Conservation (phyloP, 768 basidiomycete genomes). For the Suillus decipiens region DNA sequence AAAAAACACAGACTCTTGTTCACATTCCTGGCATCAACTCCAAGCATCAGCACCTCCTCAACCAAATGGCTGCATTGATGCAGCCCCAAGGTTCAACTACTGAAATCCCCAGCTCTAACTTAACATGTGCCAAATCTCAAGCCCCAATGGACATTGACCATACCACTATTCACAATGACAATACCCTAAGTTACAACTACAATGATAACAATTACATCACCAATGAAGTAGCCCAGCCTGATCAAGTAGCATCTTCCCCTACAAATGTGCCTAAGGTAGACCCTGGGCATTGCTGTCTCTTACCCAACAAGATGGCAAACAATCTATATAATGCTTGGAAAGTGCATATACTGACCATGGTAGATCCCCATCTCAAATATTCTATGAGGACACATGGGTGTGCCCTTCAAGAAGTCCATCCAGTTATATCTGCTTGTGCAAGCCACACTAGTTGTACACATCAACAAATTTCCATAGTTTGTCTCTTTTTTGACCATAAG, state of each 20-base stretch:
- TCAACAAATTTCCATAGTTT: not conserved
- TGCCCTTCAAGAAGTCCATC: not conserved
- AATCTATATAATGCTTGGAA: not conserved
- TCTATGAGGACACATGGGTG: not conserved
- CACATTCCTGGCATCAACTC: constrained; percentile 1
- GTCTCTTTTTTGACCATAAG: constrained; percentile 9
- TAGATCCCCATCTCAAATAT: not conserved
- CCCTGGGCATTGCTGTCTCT: not conserved
- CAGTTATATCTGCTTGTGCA: constrained; percentile 5
- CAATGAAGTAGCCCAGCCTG: not conserved
- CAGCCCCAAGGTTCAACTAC: no score
- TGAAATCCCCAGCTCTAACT: not conserved
- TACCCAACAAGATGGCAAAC: not conserved
- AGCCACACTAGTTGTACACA: not conserved
- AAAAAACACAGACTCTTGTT: no score
- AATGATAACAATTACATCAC: not conserved
- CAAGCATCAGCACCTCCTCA: not conserved
- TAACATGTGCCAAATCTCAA: not conserved
- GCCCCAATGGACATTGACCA: not conserved
- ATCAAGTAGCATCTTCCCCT: not conserved
- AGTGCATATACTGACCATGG: not conserved
- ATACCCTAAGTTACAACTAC: not conserved
- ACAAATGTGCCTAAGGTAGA: no score
- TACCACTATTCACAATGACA: no score
- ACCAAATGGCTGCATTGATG: no score